Conservation (phyloP, 441 rosid genomes). For the Croton setiger region DNA sequence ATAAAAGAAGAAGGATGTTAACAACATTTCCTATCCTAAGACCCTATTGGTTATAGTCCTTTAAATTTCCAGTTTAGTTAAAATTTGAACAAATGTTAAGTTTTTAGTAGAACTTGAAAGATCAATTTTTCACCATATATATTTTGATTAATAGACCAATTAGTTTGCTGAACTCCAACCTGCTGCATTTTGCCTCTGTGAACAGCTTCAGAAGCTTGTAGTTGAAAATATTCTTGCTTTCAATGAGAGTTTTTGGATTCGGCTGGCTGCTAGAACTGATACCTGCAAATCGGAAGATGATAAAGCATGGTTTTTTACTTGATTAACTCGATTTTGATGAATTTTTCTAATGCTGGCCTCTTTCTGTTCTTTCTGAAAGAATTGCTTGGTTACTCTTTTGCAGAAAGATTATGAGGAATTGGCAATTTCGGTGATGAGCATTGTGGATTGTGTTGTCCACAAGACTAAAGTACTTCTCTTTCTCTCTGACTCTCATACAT, state of each 20-base stretch:
- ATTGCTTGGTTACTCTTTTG: constrained; percentile 23
- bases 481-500: constrained; percentile 7
- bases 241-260: constrained; percentile 77
- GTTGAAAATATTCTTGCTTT: constrained; percentile 86
- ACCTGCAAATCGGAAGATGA: constrained; percentile 90
- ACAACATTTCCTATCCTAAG: neutral
- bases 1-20: neutral
- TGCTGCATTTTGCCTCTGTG: constrained; percentile 20
- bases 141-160: neutral
- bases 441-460: constrained; percentile 76
- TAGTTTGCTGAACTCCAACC: constrained; percentile 7
- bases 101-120: too few relatives aligned
- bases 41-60: neutral
- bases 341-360: constrained; percentile 13
- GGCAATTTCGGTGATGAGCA: constrained; percentile 74
- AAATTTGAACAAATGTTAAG: neutral
- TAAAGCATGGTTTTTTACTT: constrained; percentile 57
- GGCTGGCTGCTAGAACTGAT: constrained; percentile 83
- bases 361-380: constrained; percentile 17
- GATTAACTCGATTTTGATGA: constrained; percentile 26
- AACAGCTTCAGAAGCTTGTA: constrained; percentile 83
- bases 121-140: neutral
- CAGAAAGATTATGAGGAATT: constrained; percentile 95
- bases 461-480: constrained; percentile 60
- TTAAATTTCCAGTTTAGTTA: neutral